Evolutionary conservation across 1,284 basidiomycete genomes (phyloP), one percentile per base, ranked within the genome.

Genomic region (Boletus hoseneyae): DNA sequence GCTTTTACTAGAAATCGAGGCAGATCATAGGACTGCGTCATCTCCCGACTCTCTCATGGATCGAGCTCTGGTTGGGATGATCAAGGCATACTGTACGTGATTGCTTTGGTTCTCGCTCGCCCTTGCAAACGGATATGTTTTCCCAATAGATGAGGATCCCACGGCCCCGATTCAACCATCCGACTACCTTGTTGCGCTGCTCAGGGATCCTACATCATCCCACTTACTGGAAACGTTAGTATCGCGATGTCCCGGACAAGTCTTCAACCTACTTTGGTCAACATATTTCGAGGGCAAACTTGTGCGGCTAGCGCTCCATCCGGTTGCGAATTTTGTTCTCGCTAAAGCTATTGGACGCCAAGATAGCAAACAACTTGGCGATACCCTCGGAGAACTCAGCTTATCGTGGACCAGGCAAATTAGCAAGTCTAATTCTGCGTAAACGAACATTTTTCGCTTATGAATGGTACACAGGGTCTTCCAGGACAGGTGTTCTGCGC

Each of bases 311-410:
- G 82, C 87, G 5, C 71, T 77, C 11, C 94, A 97, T 68, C 92
- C 93, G 2, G 89, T 93, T 3, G 91, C 90, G 19, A 97, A 97
- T 65, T 97, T 93, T 61, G 92, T 96, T 15, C 76, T 93, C 6
- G 87, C 92, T 0, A 87, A 83, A 62, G 88, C 85, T 0, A 57
- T 95, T 13, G 78, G 80, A 44, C 74, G 89, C 35, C 66, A 85
- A 16, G 74, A 77, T 27, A 68, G 66, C 7, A 68, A 72, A 6
- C 79, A 86, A 53, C 64, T 96, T n/a, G 61, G 67, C 4, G 75
- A 75, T n/a, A 73, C 85, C 2, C 70, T 85, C 36, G 69, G 71
- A 44, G 81, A 85, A 52, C 77, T 91, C 63, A 70, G 69, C 21
- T 76, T 76, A 33, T 70, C 80, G 63, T 67, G 73, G 77, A 70